phyloP scores from a whole-genome alignment of 73 alveolate genomes.

The Paramecium primaurelia region DNA sequence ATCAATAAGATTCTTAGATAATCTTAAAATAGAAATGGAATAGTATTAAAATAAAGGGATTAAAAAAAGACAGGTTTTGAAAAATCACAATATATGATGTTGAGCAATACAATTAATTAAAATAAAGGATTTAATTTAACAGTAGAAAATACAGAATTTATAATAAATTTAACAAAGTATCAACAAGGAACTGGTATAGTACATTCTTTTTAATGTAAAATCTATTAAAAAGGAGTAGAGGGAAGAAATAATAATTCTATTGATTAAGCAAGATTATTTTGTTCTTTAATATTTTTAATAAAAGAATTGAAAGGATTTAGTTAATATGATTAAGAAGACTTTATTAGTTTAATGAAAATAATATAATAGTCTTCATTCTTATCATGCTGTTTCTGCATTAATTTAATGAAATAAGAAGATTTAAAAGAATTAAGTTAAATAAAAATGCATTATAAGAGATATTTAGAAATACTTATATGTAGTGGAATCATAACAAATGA shows the following conservation, averaged over 20 bases:
- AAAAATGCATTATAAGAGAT: background rate
- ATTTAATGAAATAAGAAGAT: background rate
- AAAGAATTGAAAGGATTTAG: background rate
- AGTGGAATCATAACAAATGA: background rate
- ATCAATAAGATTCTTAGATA: background rate
- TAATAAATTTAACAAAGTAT: background rate
- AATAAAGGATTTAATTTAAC: background rate
- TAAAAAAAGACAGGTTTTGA: background rate
- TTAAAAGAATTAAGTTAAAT: background rate
- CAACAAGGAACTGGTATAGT: background rate
- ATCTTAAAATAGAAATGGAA: background rate
- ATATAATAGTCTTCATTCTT: background rate
- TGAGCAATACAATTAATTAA: background rate
- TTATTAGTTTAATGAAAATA: background rate
- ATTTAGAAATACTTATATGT: background rate
- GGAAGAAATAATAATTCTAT: background rate
- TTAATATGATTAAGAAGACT: background rate
- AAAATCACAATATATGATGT: background rate
- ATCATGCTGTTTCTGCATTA: background rate
- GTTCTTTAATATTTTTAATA: background rate
- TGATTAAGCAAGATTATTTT: background rate
- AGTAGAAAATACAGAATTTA: background rate
- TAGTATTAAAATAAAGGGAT: background rate
- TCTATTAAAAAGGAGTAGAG: background rate
- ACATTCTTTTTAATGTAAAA: background rate